These are phyloP conservation scores for Skeletonema menzelii DNA, from an alignment of 108 stramenopile genomes.

Conservation along the genomic window DNA sequence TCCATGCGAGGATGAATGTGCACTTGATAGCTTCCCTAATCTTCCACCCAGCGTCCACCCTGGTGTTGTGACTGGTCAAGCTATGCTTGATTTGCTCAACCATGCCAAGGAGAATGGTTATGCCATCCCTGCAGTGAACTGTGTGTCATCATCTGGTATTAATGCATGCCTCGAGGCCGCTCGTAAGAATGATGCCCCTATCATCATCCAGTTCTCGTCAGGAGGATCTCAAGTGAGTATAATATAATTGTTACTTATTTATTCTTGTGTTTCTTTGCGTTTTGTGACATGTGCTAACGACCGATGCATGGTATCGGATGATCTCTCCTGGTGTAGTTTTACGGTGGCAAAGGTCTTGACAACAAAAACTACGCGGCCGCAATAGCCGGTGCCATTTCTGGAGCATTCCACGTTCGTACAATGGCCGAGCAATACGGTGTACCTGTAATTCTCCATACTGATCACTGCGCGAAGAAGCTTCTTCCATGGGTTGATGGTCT, in stretches of 20 bases:
- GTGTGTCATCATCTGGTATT: slow-evolving; percentile 86
- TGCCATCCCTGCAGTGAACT: slow-evolving; percentile 96
- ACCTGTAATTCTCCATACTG: slow-evolving; percentile 94
- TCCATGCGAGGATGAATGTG: slow-evolving; percentile 83
- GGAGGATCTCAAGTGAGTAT: slow-evolving; percentile 73
- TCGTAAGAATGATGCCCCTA: slow-evolving; percentile 84
- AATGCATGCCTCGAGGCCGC: slow-evolving; percentile 94
- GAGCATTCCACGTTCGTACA: slow-evolving; percentile 92
- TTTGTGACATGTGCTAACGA: slow-evolving; percentile 1
- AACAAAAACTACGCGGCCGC: slow-evolving; percentile 83
- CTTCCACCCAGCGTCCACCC: slow-evolving; percentile 79
- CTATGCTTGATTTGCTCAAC: slow-evolving; percentile 73
- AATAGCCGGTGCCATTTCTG: slow-evolving; percentile 89
- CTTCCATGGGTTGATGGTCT: slow-evolving; percentile 95
- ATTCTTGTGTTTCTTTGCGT: neutral
- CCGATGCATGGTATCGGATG: too few species aligned
- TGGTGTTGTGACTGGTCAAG: slow-evolving; percentile 79
- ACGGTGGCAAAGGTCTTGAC: slow-evolving; percentile 88
- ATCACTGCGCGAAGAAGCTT: slow-evolving; percentile 91
- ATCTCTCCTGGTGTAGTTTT: slow-evolving; percentile 63
- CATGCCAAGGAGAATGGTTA: slow-evolving; percentile 85
- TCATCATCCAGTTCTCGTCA: slow-evolving; percentile 90
- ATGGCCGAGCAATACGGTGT: slow-evolving; percentile 95
- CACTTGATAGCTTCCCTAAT: slow-evolving; percentile 70
- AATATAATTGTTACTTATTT: neutral